Evolutionary conservation across 2,329 filamentous ascomycete genomes (phyloP), one percentile per base, ranked within the genome.

Genomic region (Penicillium nordicum): DNA sequence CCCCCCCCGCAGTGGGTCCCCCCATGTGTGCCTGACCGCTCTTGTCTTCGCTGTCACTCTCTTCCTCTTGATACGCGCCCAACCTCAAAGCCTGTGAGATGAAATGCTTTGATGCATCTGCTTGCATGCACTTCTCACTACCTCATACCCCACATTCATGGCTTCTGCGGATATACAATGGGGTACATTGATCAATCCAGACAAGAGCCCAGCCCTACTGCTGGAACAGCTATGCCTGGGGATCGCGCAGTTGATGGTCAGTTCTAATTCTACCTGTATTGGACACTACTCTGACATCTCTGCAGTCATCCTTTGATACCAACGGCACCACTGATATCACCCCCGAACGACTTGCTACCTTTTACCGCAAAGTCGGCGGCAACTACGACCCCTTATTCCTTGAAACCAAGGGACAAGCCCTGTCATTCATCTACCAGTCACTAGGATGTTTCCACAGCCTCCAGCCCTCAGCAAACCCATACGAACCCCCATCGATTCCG

Each of bases 401-500:
- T 41, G 82, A 87, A 3, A 90, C 88, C 34, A 86, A 88, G 21
- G 78, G 87, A 58, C 78, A 85, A 37, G 87, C 88, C 42, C 86
- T 99, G 60, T 94, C 92, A 29, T 95, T 91, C 76, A 94, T 97
- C 62, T 97, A 95, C 81, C 89, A 91, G 68, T 89, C 89, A 8
- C 84, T 96, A 50, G 94, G 93, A 64, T 97, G 93, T 72, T 89
- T 92, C 66, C 93, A 97, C 75, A 87, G 86, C 48, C 81, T 97
- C 29, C 89, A 95, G 64, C 90, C 90, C 1, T 84, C 84, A 1
- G 73, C 74, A 46, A 83, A 85, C 38, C 82, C 90, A 60, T 97
- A 89, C 71, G 83, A 82, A 4, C 79, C 86, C 0, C 94, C 93
- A 0, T 86, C 83, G 0, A 83, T 97, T 41, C 94, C 94, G 0